phyloP scores from a whole-genome alignment of 805 yeast genomes.

The Candida hispaniensis region DNA sequence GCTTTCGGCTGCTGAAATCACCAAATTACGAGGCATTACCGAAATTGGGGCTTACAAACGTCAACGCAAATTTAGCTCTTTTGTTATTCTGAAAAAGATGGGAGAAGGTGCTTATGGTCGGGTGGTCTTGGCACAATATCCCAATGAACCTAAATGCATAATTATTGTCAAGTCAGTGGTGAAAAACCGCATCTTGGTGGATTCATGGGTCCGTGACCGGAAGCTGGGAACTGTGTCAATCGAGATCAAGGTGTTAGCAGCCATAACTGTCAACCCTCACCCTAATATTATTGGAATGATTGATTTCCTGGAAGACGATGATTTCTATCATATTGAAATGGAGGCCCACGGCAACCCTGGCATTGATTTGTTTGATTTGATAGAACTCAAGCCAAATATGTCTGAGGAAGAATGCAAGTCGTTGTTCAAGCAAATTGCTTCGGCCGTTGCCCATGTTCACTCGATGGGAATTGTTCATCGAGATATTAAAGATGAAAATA shows the following conservation, averaged over 20 bases:
- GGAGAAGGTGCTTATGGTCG: conserved; percentile 98
- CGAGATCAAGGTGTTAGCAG: conserved; percentile 89
- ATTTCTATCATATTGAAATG: conserved; percentile 82
- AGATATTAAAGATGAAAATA: conserved; percentile 90
- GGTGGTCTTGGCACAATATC: conserved; percentile 68
- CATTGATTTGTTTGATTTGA: conserved; percentile 83
- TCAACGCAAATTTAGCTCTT: conserved; percentile 61
- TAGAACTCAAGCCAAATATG: conserved; percentile 77
- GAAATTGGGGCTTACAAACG: conserved; percentile 59
- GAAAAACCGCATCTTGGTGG: conserved; percentile 86
- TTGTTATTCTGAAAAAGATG: conserved; percentile 58
- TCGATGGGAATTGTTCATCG: conserved; percentile 81
- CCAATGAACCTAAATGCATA: conserved; percentile 47
- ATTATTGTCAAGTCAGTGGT: conserved; percentile 82
- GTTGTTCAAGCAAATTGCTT: conserved; percentile 67
- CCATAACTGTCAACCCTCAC: conserved; percentile 55
- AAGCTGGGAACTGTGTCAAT: conserved; percentile 86
- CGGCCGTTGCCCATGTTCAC: conserved; percentile 75
- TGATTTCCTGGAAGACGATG: conserved; percentile 88
- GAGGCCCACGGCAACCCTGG: conserved; percentile 87
- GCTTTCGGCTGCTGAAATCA: conserved; percentile 15
- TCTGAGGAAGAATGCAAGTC: conserved; percentile 65
- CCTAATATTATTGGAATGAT: conserved; percentile 76
- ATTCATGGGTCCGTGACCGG: conserved; percentile 94
- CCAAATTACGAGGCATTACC: conserved; percentile 24